Percentiles rank a stretch among this genome's conserved stretches.
Conservation (phyloP, 495 filamentous ascomycete species). For the Daldinia grandis region DNA sequence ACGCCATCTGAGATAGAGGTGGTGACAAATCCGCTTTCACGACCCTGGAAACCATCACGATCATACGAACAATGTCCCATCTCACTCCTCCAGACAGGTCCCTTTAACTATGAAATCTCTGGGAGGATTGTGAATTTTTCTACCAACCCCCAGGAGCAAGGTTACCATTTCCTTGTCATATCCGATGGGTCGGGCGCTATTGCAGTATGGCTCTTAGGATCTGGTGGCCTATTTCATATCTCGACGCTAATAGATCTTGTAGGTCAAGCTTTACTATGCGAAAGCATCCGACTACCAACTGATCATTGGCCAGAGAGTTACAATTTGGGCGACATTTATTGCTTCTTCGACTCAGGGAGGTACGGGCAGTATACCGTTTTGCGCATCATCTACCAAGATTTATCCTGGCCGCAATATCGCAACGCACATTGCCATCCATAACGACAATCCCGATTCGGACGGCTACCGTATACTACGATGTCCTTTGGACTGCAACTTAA, state of each 20-base stretch:
- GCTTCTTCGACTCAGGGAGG: constrained; percentile 43
- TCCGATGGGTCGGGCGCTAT: constrained; percentile 67
- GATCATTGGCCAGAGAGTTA: constrained; percentile 52
- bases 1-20: constrained; percentile 56
- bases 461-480: constrained; percentile 53
- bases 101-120: constrained; percentile 59
- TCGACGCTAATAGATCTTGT: background rate
- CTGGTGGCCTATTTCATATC: background rate
- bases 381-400: constrained; percentile 52
- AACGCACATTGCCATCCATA: constrained; percentile 62
- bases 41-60: constrained; percentile 63
- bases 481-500: constrained; percentile 54
- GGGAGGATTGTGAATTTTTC: constrained; percentile 69
- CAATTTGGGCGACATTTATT: constrained; percentile 55
- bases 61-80: constrained; percentile 63
- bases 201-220: constrained; percentile 50
- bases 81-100: constrained; percentile 60
- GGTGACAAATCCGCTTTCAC: constrained; percentile 50
- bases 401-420: constrained; percentile 61
- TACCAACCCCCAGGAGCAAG: constrained; percentile 42
- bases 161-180: constrained; percentile 63
- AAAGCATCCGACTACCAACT: constrained; percentile 45
- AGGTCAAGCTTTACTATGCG: constrained; percentile 57
- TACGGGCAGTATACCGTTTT: constrained; percentile 39
- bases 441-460: constrained; percentile 48